Conservation (phyloP, 345 rosid species). For the Firmiana major region DNA sequence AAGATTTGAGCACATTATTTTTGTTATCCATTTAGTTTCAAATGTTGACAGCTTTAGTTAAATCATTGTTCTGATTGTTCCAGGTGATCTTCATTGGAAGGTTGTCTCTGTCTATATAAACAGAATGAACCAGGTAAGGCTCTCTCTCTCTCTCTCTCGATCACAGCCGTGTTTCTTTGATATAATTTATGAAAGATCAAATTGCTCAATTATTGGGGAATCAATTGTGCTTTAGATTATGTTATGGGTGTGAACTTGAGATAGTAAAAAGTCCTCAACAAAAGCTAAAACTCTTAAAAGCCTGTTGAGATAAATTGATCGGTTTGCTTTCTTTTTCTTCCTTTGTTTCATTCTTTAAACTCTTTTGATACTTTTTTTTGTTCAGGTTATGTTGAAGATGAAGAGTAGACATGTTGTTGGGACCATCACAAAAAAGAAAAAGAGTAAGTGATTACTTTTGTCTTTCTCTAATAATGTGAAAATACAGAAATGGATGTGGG, state of each 20-base stretch:
- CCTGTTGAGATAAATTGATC: slow-evolving; percentile 34
- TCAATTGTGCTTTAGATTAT: slow-evolving; percentile 27
- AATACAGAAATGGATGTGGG: slow-evolving; percentile 46
- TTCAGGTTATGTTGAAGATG: slow-evolving; percentile 91
- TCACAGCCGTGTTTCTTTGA: neutral
- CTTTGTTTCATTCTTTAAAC: slow-evolving; percentile 24
- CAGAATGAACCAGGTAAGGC: slow-evolving; percentile 70
- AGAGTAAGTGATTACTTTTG: slow-evolving; percentile 60
- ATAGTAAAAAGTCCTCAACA: slow-evolving; percentile 19
- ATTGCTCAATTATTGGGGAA: slow-evolving; percentile 38
- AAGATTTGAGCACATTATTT: neutral
- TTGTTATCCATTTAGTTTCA: neutral
- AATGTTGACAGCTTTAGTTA: neutral
- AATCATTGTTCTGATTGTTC: slow-evolving; percentile 12
- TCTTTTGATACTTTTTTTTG: slow-evolving; percentile 31
- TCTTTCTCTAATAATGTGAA: slow-evolving; percentile 46
- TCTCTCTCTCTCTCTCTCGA: no score
- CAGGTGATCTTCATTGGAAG: slow-evolving; percentile 98
- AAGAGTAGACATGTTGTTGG: slow-evolving; percentile 94
- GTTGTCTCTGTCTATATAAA: slow-evolving; percentile 85
- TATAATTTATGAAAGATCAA: slow-evolving; percentile 8
- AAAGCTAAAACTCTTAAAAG: slow-evolving; percentile 27
- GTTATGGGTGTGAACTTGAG: slow-evolving; percentile 24
- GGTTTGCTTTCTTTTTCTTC: neutral
- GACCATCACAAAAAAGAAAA: slow-evolving; percentile 95